Base-by-base conservation (phyloP, 495 filamentous ascomycete genomes). In the Pseudomonodictys pantanalensis region DNA sequence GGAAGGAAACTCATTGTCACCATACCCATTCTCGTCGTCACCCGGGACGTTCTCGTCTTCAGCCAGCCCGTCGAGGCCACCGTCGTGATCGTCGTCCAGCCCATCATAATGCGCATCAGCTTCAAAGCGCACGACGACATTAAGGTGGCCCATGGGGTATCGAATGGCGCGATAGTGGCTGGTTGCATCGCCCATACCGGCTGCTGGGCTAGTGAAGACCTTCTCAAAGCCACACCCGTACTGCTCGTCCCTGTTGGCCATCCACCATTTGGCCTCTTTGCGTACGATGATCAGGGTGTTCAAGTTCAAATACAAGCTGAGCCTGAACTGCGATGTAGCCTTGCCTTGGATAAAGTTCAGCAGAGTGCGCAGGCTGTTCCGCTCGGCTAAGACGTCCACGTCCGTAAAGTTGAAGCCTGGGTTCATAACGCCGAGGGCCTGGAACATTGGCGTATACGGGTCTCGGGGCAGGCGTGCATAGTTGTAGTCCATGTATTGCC, bases 391-490 rank as follows among this genome's bases (percentile, higher is more conserved):
- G 9, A 50, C 47, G n/a, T 50, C 47, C 11, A 50, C 24, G 28
- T 50, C 47, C 24, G 29, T 50, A 8, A 50, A 32, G 17, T 28
- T 26, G 15, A 30, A 30, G 47, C 32, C 24, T 3, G 47, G 47
- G 2, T 50, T 50, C 47, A 50, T 50, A 9, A 18, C n/a, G n/a
- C n/a, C 23, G 47, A 50, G 23, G 8, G 47, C 47, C 3, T 50
- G 47, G 47, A 50, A 50, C 47, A 50, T 29, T 3, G 47, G 47
- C 18, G 23, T 15, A 17, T 50, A 50, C 12, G 47, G 23, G 22
- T 18, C 12, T 30, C 47, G 23, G 2, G 47, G 47, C n/a, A 5
- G n/a, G n/a, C 47, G 47, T 15, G 15, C 47, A 20, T 50, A 32
- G 25, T 50, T 50, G 17, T 30, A 25, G n/a, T 50, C 47, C 11